Evolutionary conservation across 1,284 basidiomycete species (phyloP), one percentile per base, ranked within the genome.

Genomic region (Pseudozyma sp.): DNA sequence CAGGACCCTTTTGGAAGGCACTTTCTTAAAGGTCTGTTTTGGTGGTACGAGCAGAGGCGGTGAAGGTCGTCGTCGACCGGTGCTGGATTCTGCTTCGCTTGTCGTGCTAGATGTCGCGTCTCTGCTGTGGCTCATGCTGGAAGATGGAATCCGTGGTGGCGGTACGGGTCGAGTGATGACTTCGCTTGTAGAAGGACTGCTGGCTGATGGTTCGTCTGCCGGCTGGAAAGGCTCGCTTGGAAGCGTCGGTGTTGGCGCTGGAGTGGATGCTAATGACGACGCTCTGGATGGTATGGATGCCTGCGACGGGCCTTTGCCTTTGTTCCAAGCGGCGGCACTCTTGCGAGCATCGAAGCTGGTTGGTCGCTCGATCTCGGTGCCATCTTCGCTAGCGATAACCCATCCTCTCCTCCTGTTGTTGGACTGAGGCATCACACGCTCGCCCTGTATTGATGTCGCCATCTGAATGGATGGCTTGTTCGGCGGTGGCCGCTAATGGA

Each of bases 321-420:
- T 68, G 62, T 74, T 74, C 71, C 71, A 74, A 3, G 66, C 71
- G 16, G 71, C 71, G 3, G 59, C 71, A 29, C 62, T 69, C 7
- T 59, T 43, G 33, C 71, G 50, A 37, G 66, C 54, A 34, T 74
- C 66, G 33, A 74, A 74, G 46, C 45, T 58, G 49, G 54, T 53
- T 5, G 66, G 65, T 9, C 70, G 37, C 17, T 52, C 29, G 14
- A 46, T 35, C 29, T 61, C 49, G 8, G 62, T 51, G 42, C 49
- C 70, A 30, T 74, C 66, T 37, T 74, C 66, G 55, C 57, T 65
- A 17, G 61, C 70, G n/a, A 69, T 74, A 39, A 74, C 66, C 71
- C 71, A 74, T 30, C 71, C 66, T 60, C 71, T 55, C 24, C 71
- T 43, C 3, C 66, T 17, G 42, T 74, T 62, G 53, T 60, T 74